A percentile compares a stretch with the other conserved stretches of the same genome.
phyloP scores from a whole-genome alignment of 345 rosid genomes.

The Rhodamnia argentea region DNA sequence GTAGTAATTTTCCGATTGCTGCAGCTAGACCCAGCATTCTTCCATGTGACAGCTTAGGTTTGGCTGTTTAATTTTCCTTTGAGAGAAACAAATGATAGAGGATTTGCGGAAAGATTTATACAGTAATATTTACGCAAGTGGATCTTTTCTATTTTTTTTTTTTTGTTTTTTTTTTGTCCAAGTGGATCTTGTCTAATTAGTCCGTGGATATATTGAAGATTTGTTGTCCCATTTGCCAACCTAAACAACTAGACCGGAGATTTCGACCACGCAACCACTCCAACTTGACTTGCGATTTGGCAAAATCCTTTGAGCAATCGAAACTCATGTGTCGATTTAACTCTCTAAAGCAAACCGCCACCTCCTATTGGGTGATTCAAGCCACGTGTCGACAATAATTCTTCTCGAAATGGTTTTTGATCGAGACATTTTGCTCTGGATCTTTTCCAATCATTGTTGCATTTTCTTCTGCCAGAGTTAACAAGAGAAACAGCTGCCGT shows the following conservation, averaged over 20 bases:
- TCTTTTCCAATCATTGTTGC: not conserved
- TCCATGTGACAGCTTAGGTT: not conserved
- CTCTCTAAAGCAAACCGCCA: not conserved
- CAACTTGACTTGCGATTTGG: not conserved
- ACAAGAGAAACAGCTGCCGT: not conserved
- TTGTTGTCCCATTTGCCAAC: not conserved
- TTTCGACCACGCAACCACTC: conserved; percentile 1
- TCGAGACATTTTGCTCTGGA: not conserved
- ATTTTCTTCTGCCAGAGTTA: not conserved
- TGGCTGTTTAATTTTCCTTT: not conserved
- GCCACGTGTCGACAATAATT: not conserved
- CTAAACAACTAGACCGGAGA: not conserved
- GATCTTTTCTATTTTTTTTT: no score
- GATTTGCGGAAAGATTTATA: not conserved
- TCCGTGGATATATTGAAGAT: not conserved
- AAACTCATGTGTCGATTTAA: not conserved
- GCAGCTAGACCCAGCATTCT: not conserved
- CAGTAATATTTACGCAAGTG: not conserved
- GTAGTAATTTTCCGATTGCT: not conserved
- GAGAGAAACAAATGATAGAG: not conserved
- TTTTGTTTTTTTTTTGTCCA: no score
- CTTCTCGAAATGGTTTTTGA: not conserved
- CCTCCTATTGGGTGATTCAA: not conserved
- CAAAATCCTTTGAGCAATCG: not conserved
- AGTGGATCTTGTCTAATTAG: not conserved